Conservation (phyloP, 345 rosid species). For the Melaleuca alternifolia region DNA sequence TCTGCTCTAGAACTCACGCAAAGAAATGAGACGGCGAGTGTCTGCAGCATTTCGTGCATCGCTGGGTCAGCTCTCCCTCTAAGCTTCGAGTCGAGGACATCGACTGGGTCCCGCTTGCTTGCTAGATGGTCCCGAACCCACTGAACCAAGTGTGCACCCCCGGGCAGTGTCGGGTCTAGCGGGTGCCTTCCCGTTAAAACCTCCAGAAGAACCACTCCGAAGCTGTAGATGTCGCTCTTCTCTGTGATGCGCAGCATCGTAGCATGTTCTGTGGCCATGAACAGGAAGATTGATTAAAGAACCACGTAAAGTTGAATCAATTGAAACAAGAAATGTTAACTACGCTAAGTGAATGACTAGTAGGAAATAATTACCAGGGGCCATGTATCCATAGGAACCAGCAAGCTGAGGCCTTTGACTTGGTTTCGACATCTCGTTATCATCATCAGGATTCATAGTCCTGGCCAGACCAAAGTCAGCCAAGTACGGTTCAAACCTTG, state of each 20-base stretch:
- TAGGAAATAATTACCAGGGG: slow-evolving; percentile 55
- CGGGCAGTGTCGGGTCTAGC: slow-evolving; percentile 74
- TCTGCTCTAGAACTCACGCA: slow-evolving; percentile 48
- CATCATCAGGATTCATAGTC: slow-evolving; percentile 13
- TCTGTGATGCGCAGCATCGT: slow-evolving; percentile 66
- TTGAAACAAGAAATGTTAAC: background rate
- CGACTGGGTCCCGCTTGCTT: slow-evolving; percentile 48
- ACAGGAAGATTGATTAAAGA: background rate
- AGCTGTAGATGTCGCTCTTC: slow-evolving; percentile 90
- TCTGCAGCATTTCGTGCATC: slow-evolving; percentile 93
- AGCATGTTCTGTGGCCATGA: slow-evolving; percentile 51
- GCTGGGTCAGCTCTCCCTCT: slow-evolving; percentile 77
- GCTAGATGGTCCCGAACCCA: slow-evolving; percentile 82
- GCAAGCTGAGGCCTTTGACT: slow-evolving; percentile 64
- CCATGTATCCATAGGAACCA: slow-evolving; percentile 98
- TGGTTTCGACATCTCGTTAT: slow-evolving; percentile 25
- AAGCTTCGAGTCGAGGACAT: slow-evolving; percentile 65
- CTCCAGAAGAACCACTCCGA: slow-evolving; percentile 76
- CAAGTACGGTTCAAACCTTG: slow-evolving; percentile 56
- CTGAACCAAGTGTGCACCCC: slow-evolving; percentile 75
- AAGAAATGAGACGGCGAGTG: slow-evolving; percentile 76
- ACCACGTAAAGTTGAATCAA: background rate
- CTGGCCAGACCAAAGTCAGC: slow-evolving; percentile 92
- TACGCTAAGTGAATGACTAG: background rate
- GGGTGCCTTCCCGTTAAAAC: slow-evolving; percentile 92